Base-by-base conservation (phyloP, 108 stramenopile species). In the Discostella pseudostelligera region DNA sequence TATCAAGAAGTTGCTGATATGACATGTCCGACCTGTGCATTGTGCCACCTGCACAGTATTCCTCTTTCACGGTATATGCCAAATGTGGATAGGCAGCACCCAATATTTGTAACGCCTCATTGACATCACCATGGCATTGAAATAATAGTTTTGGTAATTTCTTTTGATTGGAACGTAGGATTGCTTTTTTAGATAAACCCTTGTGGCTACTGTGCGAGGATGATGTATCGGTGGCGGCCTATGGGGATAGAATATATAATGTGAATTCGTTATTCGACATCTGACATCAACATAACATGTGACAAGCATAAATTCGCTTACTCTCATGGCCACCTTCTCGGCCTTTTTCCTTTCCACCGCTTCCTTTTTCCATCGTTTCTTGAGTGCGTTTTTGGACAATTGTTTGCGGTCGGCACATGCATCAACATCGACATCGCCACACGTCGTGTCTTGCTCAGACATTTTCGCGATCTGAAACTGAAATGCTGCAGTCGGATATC, bases 311-410 rank as follows among this genome's bases (percentile, higher is more conserved):
- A 32, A 32, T 32, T 40, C 14, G 21, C 55, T 56, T 19, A 58
- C 57, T 43, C 55, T 66, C 21, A 55, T 56, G 19, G 43, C 37
- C 10, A 57, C 72, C 65, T 66, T 73, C 26, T 46, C 65, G 10
- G 56, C 48, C 57, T 73, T 90, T 46, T 75, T 72, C 54, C 74
- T 62, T 43, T 83, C 89, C 4, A 83, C 84, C 43, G 80, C 69
- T 61, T 86, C 81, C 5, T 83, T 81, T 71, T 87, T 87, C 65
- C 84, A 75, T 49, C 76, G 71, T 68, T 87, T 87, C 82, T 90
- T 90, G 37, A 84, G 63, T 0, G 89, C 89, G 68, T 87, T 90
- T 83, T 87, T 66, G 11, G 56, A 67, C 24, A 66, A 40, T 28
- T 51, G 65, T 17, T 44, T 20, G 21, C 54, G 40, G 39, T 56